Base-by-base conservation (phyloP, 2,329 filamentous ascomycete genomes). In the Scopulariopsis brevicaulis region DNA sequence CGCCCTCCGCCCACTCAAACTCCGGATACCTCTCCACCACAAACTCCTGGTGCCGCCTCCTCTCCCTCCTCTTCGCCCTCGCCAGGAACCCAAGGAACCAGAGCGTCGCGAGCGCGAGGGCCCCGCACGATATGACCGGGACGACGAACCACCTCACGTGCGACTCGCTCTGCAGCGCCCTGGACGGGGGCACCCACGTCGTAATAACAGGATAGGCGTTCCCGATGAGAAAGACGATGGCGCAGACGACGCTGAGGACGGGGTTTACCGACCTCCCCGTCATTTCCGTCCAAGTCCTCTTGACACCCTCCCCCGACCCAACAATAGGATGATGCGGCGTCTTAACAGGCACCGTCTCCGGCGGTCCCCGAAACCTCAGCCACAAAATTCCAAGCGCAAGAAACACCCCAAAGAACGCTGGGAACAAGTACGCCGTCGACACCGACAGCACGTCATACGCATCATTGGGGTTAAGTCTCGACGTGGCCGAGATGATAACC, bases 11-110 rank as follows among this genome's bases (percentile, higher is more conserved):
- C 25, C 59, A 60, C 59, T 71, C 70, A 51, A 71, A 71, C 48
- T 70, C 68, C 0, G 68, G 70, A 53, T 66, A 64, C 58, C 66
- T 69, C 60, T 71, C 69, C 10, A 69, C 66, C 8, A 69, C 64
- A 48, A 71, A 71, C 24, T 69, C 66, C 28, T 67, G 64, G 37
- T 68, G 66, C 14, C 67, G 60, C 56, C 64, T 68, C 12, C 63
- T 61, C 37, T 68, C 66, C 2, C 63, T 65, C 22, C 62, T 62
- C 60, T 64, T 64, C 0, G 70, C 69, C 15, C 68, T 61, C 6
- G 62, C 61, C 3, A 70, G 34, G 58, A 71, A 71, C n/a, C 69
- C 69, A 1, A 71, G 56, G 60, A 68, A 71, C 69, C 69, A 71
- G 3, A 67, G 54, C n/a, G 62, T 24, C 6, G 66, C 65, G 4